A percentile compares a stretch with the other conserved stretches of the same genome.
phyloP scores from a whole-genome alignment of 2,329 filamentous ascomycete species.

The Diaporthe humulicola region DNA sequence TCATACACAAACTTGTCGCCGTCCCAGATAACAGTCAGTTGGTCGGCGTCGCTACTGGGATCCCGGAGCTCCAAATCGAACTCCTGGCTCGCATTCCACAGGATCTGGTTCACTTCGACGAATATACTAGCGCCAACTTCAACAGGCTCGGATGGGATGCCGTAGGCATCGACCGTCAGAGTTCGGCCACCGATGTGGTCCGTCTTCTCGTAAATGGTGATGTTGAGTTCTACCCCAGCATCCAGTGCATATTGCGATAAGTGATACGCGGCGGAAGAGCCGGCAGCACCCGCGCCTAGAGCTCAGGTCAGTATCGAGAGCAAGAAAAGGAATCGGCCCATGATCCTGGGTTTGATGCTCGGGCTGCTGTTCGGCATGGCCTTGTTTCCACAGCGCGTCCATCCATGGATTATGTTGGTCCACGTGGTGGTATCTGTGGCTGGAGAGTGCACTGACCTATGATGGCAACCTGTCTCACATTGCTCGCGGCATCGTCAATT shows the following conservation, averaged over 20 bases:
- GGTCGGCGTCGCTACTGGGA: constrained; percentile 61
- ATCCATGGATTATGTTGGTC: background rate
- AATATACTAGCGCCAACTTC: constrained; percentile 96
- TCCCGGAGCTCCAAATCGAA: constrained; percentile 76
- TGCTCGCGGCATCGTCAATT: constrained; percentile 37
- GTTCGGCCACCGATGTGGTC: constrained; percentile 86
- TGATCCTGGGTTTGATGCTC: too few species aligned
- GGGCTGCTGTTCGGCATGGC: too few species aligned
- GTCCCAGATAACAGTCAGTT: constrained; percentile 85
- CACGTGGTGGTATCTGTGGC: background rate
- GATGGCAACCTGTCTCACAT: constrained; percentile 48
- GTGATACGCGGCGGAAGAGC: constrained; percentile 88
- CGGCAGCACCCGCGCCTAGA: constrained; percentile 88
- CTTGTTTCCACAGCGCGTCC: background rate
- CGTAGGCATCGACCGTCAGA: constrained; percentile 84
- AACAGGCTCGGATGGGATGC: constrained; percentile 75
- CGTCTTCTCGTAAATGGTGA: constrained; percentile 89
- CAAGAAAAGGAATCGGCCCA: background rate
- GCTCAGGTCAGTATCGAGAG: background rate
- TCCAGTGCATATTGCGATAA: constrained; percentile 78
- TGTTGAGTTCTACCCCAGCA: constrained; percentile 74
- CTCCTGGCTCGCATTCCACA: constrained; percentile 77
- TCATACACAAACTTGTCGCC: constrained; percentile 80
- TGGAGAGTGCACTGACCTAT: constrained; percentile 41
- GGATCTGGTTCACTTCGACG: constrained; percentile 84